These are phyloP conservation scores for Cladosporium colombiae DNA, from an alignment of 2,329 filamentous ascomycete species.

Conservation along the genomic window DNA sequence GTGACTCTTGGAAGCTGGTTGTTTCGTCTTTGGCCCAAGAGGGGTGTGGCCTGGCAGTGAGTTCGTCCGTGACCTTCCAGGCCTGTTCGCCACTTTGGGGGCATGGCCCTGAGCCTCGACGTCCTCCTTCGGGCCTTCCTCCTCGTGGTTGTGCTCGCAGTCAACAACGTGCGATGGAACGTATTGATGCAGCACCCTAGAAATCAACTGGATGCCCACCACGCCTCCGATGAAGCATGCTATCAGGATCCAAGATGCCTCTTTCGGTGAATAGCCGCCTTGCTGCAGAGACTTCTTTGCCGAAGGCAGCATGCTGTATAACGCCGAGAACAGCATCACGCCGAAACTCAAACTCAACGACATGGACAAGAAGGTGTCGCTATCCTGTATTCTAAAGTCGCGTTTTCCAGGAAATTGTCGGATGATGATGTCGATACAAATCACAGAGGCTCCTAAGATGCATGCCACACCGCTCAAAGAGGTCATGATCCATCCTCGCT, in stretches of 20 bases:
- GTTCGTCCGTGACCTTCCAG: slow-evolving; percentile 22
- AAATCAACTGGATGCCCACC: slow-evolving; percentile 72
- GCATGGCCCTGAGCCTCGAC: slow-evolving; percentile 15
- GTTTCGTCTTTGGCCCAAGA: slow-evolving; percentile 17
- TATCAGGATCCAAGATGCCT: slow-evolving; percentile 69
- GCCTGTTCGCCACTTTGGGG: slow-evolving; percentile 1
- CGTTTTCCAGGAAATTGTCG: slow-evolving; percentile 70
- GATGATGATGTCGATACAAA: slow-evolving; percentile 81
- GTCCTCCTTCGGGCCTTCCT: slow-evolving; percentile 44
- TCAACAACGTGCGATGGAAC: slow-evolving; percentile 79
- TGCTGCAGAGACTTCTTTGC: slow-evolving; percentile 74
- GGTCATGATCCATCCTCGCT: slow-evolving; percentile 89
- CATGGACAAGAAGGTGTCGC: slow-evolving; percentile 80
- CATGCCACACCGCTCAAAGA: slow-evolving; percentile 74
- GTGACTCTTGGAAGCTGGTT: slow-evolving; percentile 30
- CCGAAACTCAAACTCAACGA: slow-evolving; percentile 93
- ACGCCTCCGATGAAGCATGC: slow-evolving; percentile 71
- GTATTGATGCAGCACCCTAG: slow-evolving; percentile 69
- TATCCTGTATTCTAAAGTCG: slow-evolving; percentile 85
- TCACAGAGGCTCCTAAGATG: slow-evolving; percentile 75
- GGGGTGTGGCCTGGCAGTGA: slow-evolving; percentile 25
- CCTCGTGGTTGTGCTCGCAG: slow-evolving; percentile 73
- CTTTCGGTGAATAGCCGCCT: slow-evolving; percentile 65
- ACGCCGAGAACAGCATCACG: slow-evolving; percentile 91
- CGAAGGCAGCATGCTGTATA: slow-evolving; percentile 91